Base-by-base conservation (phyloP, 106 monocot genomes). In the Amphibolis antarctica region DNA sequence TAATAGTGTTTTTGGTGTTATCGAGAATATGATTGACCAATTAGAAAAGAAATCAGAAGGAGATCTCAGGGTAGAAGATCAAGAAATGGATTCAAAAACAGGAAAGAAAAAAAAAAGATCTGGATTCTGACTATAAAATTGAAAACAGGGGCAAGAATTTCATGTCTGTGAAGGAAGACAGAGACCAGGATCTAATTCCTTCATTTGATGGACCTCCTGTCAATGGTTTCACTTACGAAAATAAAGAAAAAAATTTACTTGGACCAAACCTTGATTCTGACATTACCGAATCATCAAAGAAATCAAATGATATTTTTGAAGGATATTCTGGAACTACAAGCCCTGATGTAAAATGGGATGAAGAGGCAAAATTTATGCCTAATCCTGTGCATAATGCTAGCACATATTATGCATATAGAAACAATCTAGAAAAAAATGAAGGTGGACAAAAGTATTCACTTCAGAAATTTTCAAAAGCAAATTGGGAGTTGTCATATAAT, bases 1-100 rank as follows among this genome's bases (percentile, higher is more conserved):
- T 52, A 98, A 88, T 36, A 98, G 75, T 77, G 98, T 98, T 18
- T 98, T 87, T 73, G 98, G 87, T 49, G 98, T 98, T 71, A 63
- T 91, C 72, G 98, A 98, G 69, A 80, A 88, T 64, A 83, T 98
- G 87, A 91, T 98, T 52, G 98, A 98, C 53, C 84, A 98, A 28
- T 70, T 85, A 30, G 91, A 98, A 75, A 88, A 90, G 78, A 76
- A 71, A 65, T 75, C 61, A 45, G 75, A 74, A 9, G 26, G 69
- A 59, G 68, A 74, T 48, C 72, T 55, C 52, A 71, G 54, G 48
- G 63, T 28, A 51, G 49, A 50, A 52, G 50, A 63, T 21, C 52
- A 62, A 62, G 48, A 7, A 54, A 69, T 44, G 15, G 62, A 81
- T 55, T 55, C 74, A 26, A 51, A 66, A 64, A 26, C 69, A 48